phyloP scores from a whole-genome alignment of 2,329 filamentous ascomycete genomes.

The Aureobasidium lini region DNA sequence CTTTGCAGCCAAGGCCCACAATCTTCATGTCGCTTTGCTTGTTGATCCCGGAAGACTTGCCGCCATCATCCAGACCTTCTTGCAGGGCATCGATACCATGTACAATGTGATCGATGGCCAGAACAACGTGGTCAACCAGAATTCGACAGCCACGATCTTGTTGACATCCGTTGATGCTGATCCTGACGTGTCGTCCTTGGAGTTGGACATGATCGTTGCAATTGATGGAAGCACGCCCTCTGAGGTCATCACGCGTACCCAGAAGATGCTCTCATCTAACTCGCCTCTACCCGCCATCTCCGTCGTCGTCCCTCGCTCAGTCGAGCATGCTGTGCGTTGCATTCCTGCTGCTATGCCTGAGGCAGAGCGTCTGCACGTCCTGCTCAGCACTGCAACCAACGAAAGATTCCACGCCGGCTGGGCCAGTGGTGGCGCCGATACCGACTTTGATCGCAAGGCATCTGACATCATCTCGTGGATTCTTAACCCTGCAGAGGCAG shows the following conservation, averaged over 20 bases:
- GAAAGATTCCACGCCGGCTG: constrained; percentile 28
- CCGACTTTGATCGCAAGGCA: constrained; percentile 21
- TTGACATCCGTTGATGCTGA: constrained; percentile 20
- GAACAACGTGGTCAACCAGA: constrained; percentile 14
- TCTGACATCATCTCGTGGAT: constrained; percentile 24
- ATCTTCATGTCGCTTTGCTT: constrained; percentile 25
- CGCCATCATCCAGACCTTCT: constrained; percentile 27
- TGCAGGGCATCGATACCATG: constrained; percentile 21
- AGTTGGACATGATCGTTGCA: constrained; percentile 32
- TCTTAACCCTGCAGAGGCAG: constrained; percentile 10
- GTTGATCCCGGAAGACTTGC: constrained; percentile 23
- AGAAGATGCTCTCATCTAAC: background rate
- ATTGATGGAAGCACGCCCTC: constrained; percentile 28
- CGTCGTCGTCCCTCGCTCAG: constrained; percentile 33
- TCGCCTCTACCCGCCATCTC: constrained; percentile 21
- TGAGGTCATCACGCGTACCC: background rate
- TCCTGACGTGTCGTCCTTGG: constrained; percentile 22
- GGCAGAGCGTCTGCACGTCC: constrained; percentile 26
- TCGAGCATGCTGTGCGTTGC: constrained; percentile 39
- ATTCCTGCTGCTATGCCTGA: constrained; percentile 23
- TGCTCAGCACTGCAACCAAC: constrained; percentile 31
- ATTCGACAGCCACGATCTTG: constrained; percentile 28
- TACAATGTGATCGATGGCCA: constrained; percentile 4
- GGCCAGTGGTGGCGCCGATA: constrained; percentile 19
- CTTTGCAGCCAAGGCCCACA: constrained; percentile 20